These are phyloP conservation scores for Samsoniella hepiali DNA, from an alignment of 2,329 filamentous ascomycete genomes.

Conservation along the genomic window DNA sequence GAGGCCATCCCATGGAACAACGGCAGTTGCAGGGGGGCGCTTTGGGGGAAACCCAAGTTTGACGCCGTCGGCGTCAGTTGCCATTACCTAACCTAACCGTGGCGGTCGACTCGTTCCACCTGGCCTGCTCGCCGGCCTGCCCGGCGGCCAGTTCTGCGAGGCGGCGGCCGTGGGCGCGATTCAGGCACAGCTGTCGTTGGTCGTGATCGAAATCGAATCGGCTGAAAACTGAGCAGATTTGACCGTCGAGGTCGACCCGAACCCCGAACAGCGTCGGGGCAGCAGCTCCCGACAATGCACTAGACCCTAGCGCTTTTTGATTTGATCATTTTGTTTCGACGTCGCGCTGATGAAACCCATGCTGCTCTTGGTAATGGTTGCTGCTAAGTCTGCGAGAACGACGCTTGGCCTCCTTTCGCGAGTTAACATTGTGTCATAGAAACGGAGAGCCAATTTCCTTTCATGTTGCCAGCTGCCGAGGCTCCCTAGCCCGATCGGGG, in stretches of 20 bases:
- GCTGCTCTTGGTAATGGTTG: too few species aligned
- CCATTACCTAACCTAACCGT: constrained; percentile 9
- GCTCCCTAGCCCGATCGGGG: neutral
- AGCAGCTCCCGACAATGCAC: neutral
- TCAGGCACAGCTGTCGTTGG: neutral
- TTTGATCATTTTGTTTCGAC: neutral
- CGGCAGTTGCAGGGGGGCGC: neutral
- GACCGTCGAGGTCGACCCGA: neutral
- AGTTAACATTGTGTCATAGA: neutral
- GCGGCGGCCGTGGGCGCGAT: neutral
- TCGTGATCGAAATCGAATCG: constrained; percentile 1
- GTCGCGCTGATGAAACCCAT: neutral
- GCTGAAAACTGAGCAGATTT: neutral
- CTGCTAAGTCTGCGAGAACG: too few species aligned
- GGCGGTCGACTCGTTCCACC: neutral
- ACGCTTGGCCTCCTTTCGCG: too few species aligned
- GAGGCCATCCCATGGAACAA: neutral
- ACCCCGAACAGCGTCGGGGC: neutral
- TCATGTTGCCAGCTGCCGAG: neutral
- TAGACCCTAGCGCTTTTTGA: neutral
- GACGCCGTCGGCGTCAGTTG: neutral
- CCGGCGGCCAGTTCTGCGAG: neutral
- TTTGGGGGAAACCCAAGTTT: neutral
- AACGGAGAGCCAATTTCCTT: neutral
- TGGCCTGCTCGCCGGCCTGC: neutral